A percentile compares a stretch with the other conserved stretches of the same genome.
These are phyloP conservation scores for Fusarium proliferatum DNA, from an alignment of 2,329 filamentous ascomycete genomes.

Conservation along the genomic window DNA sequence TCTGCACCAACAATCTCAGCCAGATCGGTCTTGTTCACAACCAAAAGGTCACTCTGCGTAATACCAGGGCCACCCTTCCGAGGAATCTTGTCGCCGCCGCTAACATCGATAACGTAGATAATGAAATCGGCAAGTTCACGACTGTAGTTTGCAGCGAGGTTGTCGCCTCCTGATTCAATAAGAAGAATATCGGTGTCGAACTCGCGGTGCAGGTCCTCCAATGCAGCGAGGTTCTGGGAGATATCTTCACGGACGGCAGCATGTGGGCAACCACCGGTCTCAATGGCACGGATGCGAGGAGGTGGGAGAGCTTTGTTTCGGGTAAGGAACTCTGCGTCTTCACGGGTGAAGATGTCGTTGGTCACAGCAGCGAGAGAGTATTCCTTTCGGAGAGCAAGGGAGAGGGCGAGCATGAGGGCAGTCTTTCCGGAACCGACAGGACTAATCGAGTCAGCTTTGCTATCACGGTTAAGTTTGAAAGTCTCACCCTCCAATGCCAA, in stretches of 20 bases:
- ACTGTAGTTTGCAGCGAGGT: constrained; percentile 95
- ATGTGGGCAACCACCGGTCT: constrained; percentile 97
- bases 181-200: constrained; percentile 86
- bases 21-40: constrained; percentile 98
- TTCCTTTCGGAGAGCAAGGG: constrained; percentile 80
- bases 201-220: constrained; percentile 86
- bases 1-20: constrained; percentile 92
- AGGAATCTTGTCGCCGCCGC: constrained; percentile 95
- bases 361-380: constrained; percentile 95
- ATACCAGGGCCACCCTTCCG: constrained; percentile 96
- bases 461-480: neutral
- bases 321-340: constrained; percentile 98
- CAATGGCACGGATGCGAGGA: constrained; percentile 89
- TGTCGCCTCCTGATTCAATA: constrained; percentile 96
- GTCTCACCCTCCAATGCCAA: constrained; percentile 94
- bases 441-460: constrained; percentile 56
- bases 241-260: constrained; percentile 98
- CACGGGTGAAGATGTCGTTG: constrained; percentile 98
- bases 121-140: constrained; percentile 97
- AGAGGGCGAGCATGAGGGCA: constrained; percentile 94
- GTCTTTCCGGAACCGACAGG: constrained; percentile 98
- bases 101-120: constrained; percentile 98
- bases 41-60: constrained; percentile 91
- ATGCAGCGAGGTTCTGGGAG: constrained; percentile 88
- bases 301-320: constrained; percentile 85